Conservation (phyloP, 1,139 yeast species). For the Lodderomyces elongisporus region DNA sequence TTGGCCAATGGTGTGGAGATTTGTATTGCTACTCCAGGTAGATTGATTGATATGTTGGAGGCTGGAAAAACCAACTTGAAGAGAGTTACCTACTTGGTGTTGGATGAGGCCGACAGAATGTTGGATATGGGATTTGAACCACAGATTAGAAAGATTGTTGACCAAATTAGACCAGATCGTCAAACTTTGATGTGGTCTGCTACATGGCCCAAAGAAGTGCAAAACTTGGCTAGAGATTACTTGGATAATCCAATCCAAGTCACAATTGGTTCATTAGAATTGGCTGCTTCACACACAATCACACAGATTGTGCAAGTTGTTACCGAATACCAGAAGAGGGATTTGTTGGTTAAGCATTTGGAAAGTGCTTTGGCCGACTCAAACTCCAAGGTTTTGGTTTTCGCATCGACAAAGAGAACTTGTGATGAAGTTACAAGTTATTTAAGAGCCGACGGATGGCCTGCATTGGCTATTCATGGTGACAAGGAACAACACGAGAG, state of each 20-base stretch:
- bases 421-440: constrained; percentile 93
- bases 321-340: constrained; percentile 89
- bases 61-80: constrained; percentile 90
- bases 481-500: constrained; percentile 97
- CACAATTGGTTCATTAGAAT: constrained; percentile 90
- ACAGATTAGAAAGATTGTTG: constrained; percentile 90
- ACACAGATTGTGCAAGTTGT: constrained; percentile 91
- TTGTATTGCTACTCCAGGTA: constrained; percentile 96
- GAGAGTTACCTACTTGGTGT: constrained; percentile 93
- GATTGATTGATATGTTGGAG: constrained; percentile 96
- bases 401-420: constrained; percentile 93
- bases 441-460: constrained; percentile 97
- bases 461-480: constrained; percentile 98
- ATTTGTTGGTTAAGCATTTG: constrained; percentile 78
- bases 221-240: constrained; percentile 86
- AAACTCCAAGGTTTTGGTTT: constrained; percentile 74
- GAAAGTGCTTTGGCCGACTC: constrained; percentile 77
- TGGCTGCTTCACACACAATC: constrained; percentile 94
- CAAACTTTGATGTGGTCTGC: constrained; percentile 99
- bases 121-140: constrained; percentile 98
- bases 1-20: constrained; percentile 93
- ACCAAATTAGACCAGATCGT: constrained; percentile 94
- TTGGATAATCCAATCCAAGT: constrained; percentile 93
- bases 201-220: constrained; percentile 99
- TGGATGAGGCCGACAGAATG: constrained; percentile 96